phyloP scores from a whole-genome alignment of 305 asterid genomes.

The Withania somnifera region DNA sequence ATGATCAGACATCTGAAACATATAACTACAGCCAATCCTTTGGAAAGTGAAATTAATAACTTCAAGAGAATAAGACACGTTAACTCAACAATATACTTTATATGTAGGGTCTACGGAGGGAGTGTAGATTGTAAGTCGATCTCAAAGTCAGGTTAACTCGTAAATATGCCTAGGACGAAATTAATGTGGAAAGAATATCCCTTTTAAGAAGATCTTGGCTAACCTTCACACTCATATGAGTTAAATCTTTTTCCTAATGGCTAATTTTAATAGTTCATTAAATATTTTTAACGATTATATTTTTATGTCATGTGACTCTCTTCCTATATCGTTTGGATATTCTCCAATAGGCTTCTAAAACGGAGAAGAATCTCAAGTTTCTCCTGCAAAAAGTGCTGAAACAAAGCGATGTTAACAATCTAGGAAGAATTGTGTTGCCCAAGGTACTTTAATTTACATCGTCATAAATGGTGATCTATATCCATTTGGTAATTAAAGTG shows the following conservation, averaged over 20 bases:
- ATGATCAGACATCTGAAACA: not conserved
- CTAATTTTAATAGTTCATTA: not conserved
- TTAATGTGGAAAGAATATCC: not conserved
- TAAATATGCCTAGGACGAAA: too few relatives aligned
- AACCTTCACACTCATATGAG: not conserved
- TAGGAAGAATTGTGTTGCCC: slow-evolving; percentile 92
- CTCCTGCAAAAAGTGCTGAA: slow-evolving; percentile 94
- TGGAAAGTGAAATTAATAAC: not conserved
- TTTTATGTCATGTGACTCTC: not conserved
- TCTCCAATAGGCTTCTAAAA: slow-evolving; percentile 35
- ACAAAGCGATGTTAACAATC: slow-evolving; percentile 93
- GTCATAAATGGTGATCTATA: not conserved
- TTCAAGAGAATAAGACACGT: not conserved
- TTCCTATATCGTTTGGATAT: not conserved
- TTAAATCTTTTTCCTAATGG: not conserved
- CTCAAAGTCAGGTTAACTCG: not conserved
- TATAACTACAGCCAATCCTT: not conserved
- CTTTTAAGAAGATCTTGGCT: not conserved
- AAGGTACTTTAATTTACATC: slow-evolving; percentile 34
- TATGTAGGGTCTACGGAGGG: too few relatives aligned
- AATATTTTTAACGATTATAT: not conserved
- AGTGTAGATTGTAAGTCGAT: too few relatives aligned
- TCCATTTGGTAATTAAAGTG: not conserved
- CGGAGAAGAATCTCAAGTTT: slow-evolving; percentile 74
- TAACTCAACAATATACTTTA: too few relatives aligned